A percentile compares a stretch with the other conserved stretches of the same genome.
Evolutionary conservation across 2,329 filamentous ascomycete genomes (phyloP).

Genomic region (Aspergillus candidus): DNA sequence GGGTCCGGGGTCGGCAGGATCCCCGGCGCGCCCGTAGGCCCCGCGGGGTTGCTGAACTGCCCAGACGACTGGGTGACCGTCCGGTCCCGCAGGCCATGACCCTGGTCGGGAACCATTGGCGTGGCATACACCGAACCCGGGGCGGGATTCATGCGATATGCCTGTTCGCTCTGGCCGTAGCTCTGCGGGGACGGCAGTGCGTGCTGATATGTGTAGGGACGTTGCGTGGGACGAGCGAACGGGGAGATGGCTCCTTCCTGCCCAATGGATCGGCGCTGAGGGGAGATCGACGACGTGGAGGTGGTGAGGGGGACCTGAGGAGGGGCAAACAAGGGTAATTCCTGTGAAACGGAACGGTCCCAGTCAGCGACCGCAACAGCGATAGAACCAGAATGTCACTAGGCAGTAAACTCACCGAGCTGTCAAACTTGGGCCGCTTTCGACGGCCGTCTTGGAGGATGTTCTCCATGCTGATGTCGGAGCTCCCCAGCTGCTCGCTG

Average conservation of each 20-base stretch:
- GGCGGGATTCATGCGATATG: conserved; percentile 29
- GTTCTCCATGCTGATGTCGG: conserved; percentile 96
- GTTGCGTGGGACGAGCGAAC: conserved; percentile 68
- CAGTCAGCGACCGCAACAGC: conserved; percentile 2
- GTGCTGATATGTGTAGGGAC: conserved; percentile 71
- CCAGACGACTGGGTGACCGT: conserved; percentile 47
- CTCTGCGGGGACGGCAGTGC: conserved; percentile 79
- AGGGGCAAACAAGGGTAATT: conserved; percentile 90
- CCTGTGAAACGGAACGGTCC: conserved; percentile 49
- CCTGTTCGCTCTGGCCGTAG: conserved; percentile 52
- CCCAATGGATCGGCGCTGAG: conserved; percentile 73
- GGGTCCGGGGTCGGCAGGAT: conserved; percentile 90
- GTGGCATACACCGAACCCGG: conserved; percentile 53
- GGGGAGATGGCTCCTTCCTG: conserved; percentile 62
- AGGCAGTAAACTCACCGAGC: conserved; percentile 67
- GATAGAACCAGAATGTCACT: conserved; percentile 9
- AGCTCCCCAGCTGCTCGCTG: conserved; percentile 80
- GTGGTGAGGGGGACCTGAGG: conserved; percentile 87
- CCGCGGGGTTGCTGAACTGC: conserved; percentile 36
- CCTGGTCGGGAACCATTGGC: conserved; percentile 50
- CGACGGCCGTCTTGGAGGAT: conserved; percentile 95
- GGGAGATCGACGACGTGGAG: conserved; percentile 97
- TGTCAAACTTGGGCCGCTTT: conserved; percentile 91
- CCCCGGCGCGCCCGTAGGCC: conserved; percentile 42
- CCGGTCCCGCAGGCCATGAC: conserved; percentile 61